A percentile compares a stretch with the other conserved stretches of the same genome.
Evolutionary conservation across 495 filamentous ascomycete genomes (phyloP).

Genomic region (Neurospora sp.): DNA sequence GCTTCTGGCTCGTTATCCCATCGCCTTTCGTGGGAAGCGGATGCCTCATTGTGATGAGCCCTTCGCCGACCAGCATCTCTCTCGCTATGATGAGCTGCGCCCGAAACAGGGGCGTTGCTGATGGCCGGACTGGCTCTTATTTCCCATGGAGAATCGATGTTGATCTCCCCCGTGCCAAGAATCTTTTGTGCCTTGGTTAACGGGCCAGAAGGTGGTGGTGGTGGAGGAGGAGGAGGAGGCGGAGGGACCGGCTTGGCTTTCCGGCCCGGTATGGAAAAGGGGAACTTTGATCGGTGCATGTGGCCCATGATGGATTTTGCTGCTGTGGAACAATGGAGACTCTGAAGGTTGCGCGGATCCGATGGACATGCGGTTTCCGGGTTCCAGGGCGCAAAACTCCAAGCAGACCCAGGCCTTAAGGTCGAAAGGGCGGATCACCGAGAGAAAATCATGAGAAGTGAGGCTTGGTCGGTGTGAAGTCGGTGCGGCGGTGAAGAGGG

Average conservation of each 20-base stretch:
- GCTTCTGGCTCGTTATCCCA: conserved; percentile 41
- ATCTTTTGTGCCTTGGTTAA: conserved; percentile 37
- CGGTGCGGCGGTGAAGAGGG: not conserved
- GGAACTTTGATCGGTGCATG: conserved; percentile 35
- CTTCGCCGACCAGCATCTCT: conserved; percentile 8
- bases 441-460: conserved; percentile 4
- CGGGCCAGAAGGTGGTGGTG: conserved; percentile 2
- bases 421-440: conserved; percentile 10
- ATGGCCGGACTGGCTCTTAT: conserved; percentile 35
- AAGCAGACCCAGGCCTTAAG: not conserved
- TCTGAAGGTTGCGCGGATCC: not conserved
- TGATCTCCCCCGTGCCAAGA: conserved; percentile 28
- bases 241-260: conserved; percentile 23
- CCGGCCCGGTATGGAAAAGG: conserved; percentile 42
- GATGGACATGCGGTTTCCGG: not conserved
- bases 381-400: not conserved
- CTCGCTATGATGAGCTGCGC: conserved; percentile 25
- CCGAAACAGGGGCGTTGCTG: conserved; percentile 37
- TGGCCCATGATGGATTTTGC: conserved; percentile 30
- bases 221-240: not conserved
- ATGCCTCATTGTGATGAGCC: conserved; percentile 5
- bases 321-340: conserved; percentile 1
- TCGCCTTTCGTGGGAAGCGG: conserved; percentile 10
- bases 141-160: conserved; percentile 31
- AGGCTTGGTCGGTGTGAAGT: not conserved